Evolutionary conservation across 2,329 filamentous ascomycete genomes (phyloP).

Genomic region (Neodidymelliopsis sp.): DNA sequence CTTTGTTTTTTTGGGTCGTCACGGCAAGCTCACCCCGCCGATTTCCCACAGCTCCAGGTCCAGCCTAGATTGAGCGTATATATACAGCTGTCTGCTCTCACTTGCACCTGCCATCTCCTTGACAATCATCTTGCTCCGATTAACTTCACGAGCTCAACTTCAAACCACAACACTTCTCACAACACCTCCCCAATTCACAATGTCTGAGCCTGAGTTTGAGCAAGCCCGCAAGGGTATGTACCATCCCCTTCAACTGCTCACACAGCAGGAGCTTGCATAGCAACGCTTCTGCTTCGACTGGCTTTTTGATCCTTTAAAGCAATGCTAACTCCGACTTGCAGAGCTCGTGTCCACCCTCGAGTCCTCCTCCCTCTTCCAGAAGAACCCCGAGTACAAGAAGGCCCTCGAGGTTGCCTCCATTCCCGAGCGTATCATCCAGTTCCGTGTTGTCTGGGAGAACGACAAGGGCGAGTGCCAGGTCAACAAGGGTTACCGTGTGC

Average conservation of each 20-base stretch:
- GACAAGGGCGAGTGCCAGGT: conserved; percentile 88
- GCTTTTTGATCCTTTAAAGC: not conserved
- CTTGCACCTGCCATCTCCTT: conserved; percentile 12
- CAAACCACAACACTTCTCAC: conserved; percentile 13
- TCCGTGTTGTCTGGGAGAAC: conserved; percentile 96
- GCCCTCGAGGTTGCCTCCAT: conserved; percentile 87
- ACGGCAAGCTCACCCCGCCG: conserved; percentile 28
- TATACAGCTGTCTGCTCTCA: conserved; percentile 35
- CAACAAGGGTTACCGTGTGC: conserved; percentile 94
- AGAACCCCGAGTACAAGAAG: conserved; percentile 93
- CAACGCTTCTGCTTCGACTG: not conserved
- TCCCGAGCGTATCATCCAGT: conserved; percentile 95
- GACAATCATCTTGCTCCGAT: conserved; percentile 17
- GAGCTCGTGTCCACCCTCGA: conserved; percentile 96
- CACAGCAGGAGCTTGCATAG: not conserved
- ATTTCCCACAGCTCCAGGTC: conserved; percentile 21
- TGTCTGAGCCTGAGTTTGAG: conserved; percentile 98
- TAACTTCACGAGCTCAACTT: conserved; percentile 19
- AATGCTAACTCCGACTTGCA: conserved; percentile 48
- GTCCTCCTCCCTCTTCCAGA: conserved; percentile 88
- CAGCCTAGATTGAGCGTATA: conserved; percentile 28
- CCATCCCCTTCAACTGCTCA: not conserved
- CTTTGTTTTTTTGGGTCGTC: conserved; percentile 29
- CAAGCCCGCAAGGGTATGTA: conserved; percentile 91
- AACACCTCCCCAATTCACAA: conserved; percentile 49